A percentile compares a stretch with the other conserved stretches of the same genome.
phyloP scores from a whole-genome alignment of 305 asterid genomes.

The Rubia peregrina region DNA sequence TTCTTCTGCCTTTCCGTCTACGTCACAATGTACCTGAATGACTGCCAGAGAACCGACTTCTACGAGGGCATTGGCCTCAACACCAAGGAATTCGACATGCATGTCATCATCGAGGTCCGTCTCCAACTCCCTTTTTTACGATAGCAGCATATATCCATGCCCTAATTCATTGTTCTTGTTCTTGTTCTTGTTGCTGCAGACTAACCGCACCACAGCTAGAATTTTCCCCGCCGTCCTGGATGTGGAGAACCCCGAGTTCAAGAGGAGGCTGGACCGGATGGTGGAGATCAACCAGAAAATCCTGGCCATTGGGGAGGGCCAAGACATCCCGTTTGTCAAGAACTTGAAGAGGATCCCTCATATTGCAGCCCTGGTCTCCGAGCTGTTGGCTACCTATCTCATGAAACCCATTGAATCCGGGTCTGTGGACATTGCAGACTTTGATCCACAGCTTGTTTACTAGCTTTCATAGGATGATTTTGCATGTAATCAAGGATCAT shows the following conservation, averaged over 20 bases:
- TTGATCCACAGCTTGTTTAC: conserved; percentile 72
- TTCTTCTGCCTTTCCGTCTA: conserved; percentile 99
- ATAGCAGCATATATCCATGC: too few species aligned
- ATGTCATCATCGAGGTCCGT: conserved; percentile 88
- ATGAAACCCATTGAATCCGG: conserved; percentile 96
- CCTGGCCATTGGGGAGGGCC: conserved; percentile 56
- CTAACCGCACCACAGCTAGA: conserved; percentile 93
- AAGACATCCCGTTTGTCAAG: conserved; percentile 67
- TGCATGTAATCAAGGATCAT: background rate
- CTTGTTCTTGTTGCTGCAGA: conserved; percentile 34
- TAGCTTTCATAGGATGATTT: conserved; percentile 8
- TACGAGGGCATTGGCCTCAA: conserved; percentile 92
- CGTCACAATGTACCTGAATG: conserved; percentile 95
- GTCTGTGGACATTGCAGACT: conserved; percentile 81
- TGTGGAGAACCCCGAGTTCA: conserved; percentile 96
- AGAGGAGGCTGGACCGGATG: conserved; percentile 88
- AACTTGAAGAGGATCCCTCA: conserved; percentile 82
- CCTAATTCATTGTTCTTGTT: background rate
- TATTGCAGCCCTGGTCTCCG: conserved; percentile 71
- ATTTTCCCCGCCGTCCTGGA: conserved; percentile 94
- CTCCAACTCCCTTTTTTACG: background rate
- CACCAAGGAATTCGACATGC: conserved; percentile 94
- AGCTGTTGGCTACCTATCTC: conserved; percentile 71
- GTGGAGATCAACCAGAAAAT: conserved; percentile 65
- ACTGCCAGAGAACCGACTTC: conserved; percentile 82